Evolutionary conservation across 306 rosid genomes (phyloP).

Genomic region (Malus domestica): DNA sequence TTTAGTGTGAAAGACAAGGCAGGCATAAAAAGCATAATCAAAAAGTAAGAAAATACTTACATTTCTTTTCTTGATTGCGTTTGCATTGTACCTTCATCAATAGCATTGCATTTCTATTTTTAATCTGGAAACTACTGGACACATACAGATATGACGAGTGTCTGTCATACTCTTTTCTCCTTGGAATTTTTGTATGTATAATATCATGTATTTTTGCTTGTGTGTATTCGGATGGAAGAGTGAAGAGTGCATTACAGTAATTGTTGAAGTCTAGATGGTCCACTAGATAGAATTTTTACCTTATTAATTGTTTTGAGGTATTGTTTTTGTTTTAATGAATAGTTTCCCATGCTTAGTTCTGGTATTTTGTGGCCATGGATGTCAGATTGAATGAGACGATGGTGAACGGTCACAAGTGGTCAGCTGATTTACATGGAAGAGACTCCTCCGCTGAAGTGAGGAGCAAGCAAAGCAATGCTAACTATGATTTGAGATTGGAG

Average conservation of each 20-base stretch:
- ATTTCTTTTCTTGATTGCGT: neutral
- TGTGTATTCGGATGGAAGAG: neutral
- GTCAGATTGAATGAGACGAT: conserved; percentile 16
- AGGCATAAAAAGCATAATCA: neutral
- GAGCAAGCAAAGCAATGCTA: neutral
- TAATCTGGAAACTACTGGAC: neutral
- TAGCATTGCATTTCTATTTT: neutral
- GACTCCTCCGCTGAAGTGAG: neutral
- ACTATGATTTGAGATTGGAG: neutral
- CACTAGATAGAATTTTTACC: neutral
- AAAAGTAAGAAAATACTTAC: conserved; percentile 12
- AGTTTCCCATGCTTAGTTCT: neutral
- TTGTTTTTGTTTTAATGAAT: neutral
- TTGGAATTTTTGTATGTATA: neutral
- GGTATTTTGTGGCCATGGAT: neutral
- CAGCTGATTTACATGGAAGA: neutral
- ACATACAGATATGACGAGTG: neutral
- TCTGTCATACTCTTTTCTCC: neutral
- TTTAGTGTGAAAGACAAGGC: neutral
- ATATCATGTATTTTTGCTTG: neutral
- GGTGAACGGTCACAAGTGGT: conserved; percentile 8
- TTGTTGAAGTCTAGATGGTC: neutral
- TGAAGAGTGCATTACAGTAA: neutral
- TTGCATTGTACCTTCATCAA: neutral
- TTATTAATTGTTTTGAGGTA: neutral